Conservation (phyloP, 2,329 filamentous ascomycete species). For the Colletotrichum falcatum region DNA sequence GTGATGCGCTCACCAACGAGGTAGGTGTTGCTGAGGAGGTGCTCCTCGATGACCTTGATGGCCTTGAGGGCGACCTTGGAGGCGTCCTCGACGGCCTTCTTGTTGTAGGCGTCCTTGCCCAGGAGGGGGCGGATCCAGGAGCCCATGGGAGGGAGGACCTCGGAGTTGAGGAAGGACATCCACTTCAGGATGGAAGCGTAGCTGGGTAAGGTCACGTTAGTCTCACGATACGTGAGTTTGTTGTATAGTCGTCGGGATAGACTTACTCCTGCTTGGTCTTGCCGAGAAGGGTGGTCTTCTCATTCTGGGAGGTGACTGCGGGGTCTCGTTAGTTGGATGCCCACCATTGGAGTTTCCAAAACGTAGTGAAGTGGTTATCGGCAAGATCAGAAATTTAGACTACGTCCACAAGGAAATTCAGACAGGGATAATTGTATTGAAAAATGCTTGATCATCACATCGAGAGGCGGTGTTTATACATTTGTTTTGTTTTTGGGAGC, state of each 20-base stretch:
- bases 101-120: slow-evolving; percentile 91
- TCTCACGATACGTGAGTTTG: slow-evolving; percentile 21
- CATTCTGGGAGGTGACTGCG: slow-evolving; percentile 97
- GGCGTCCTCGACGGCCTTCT: slow-evolving; percentile 91
- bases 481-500: background rate
- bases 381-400: slow-evolving; percentile 82
- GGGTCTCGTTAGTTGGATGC: slow-evolving; percentile 48
- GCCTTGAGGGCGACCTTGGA: slow-evolving; percentile 76
- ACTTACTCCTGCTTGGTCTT: slow-evolving; percentile 99
- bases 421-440: slow-evolving; percentile 98
- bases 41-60: slow-evolving; percentile 81
- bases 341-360: slow-evolving; percentile 21
- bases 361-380: slow-evolving; percentile 45
- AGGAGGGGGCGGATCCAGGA: slow-evolving; percentile 89
- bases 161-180: slow-evolving; percentile 96
- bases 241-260: slow-evolving; percentile 11
- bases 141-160: slow-evolving; percentile 80
- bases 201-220: slow-evolving; percentile 53
- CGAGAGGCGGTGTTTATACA: slow-evolving; percentile 43
- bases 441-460: slow-evolving; percentile 80
- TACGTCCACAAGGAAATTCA: slow-evolving; percentile 85
- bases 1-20: slow-evolving; percentile 98
- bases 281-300: slow-evolving; percentile 98
- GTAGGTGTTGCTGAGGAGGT: slow-evolving; percentile 94
- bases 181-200: slow-evolving; percentile 98